phyloP scores from a whole-genome alignment of 75 land plant genomes.

The Selaginella tamariscina region DNA sequence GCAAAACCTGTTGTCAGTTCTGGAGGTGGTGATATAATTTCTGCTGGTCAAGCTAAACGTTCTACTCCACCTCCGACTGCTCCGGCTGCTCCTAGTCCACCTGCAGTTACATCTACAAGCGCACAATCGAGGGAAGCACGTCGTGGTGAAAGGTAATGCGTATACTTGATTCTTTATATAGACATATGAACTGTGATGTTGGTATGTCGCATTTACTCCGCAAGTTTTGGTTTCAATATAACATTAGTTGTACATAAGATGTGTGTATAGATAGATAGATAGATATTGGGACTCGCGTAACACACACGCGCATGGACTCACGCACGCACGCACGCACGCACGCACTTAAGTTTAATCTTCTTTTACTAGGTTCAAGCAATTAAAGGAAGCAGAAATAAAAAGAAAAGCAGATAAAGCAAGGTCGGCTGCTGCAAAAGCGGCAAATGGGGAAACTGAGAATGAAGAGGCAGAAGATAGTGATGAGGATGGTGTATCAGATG shows the following conservation, averaged over 20 bases:
- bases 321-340: too few relatives aligned
- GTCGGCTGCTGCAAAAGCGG: conserved; percentile 26
- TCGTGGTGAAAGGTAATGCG: conserved; percentile 61
- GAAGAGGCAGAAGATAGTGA: conserved; percentile 29
- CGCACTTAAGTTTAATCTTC: too few relatives aligned
- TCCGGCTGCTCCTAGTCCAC: not conserved
- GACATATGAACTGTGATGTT: not conserved
- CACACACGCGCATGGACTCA: not conserved
- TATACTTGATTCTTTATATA: not conserved
- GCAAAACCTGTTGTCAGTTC: conserved; percentile 64
- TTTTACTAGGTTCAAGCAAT: conserved; percentile 50
- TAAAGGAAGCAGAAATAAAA: conserved; percentile 63
- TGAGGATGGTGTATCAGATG: conserved; percentile 25
- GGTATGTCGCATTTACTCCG: not conserved
- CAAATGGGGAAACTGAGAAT: conserved; percentile 35
- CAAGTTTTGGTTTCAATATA: conserved; percentile 1
- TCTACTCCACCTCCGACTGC: conserved; percentile 27
- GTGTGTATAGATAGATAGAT: not conserved
- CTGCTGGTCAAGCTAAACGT: conserved; percentile 90
- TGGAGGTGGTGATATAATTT: conserved; percentile 69
- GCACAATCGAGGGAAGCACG: conserved; percentile 17
- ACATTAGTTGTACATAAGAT: not conserved
- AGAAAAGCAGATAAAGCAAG: conserved; percentile 31
- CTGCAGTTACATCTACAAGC: not conserved
- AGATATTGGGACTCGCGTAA: not conserved